Percentiles rank a stretch among this genome's conserved stretches.
phyloP scores from a whole-genome alignment of 2,329 filamentous ascomycete genomes.

The Arthroderma sp. region DNA sequence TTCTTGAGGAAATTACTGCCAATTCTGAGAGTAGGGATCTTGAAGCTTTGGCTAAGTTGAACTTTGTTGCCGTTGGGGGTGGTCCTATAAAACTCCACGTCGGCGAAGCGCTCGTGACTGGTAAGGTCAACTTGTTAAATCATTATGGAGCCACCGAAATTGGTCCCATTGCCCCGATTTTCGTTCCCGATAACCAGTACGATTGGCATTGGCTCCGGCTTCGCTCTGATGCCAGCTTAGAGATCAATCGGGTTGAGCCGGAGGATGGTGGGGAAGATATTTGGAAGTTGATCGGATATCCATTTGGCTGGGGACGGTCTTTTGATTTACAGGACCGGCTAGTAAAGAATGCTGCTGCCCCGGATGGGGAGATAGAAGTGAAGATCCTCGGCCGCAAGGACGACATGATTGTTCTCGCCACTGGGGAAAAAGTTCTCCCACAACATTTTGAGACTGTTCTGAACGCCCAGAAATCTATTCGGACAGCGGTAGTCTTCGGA shows the following conservation, averaged over 20 bases:
- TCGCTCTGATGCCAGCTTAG: neutral
- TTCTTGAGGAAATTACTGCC: neutral
- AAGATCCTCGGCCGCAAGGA: neutral
- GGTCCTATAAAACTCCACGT: neutral
- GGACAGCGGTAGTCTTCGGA: neutral
- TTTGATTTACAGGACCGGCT: neutral
- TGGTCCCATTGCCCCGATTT: neutral
- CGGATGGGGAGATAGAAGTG: neutral
- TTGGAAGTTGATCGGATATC: neutral
- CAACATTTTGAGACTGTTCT: neutral
- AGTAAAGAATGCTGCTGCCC: neutral
- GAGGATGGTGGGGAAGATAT: neutral
- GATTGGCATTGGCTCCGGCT: neutral
- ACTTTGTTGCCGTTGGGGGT: neutral
- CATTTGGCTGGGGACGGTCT: neutral
- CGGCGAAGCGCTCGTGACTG: neutral
- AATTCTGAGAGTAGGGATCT: neutral
- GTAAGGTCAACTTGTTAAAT: neutral
- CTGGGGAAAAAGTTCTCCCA: neutral
- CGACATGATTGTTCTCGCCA: neutral
- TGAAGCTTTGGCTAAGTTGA: neutral
- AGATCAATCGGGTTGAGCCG: neutral
- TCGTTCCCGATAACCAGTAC: neutral
- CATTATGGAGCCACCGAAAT: neutral
- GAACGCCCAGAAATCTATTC: neutral